phyloP scores from a whole-genome alignment of 1,139 yeast species.

The Blastobotrys capitulatus region DNA sequence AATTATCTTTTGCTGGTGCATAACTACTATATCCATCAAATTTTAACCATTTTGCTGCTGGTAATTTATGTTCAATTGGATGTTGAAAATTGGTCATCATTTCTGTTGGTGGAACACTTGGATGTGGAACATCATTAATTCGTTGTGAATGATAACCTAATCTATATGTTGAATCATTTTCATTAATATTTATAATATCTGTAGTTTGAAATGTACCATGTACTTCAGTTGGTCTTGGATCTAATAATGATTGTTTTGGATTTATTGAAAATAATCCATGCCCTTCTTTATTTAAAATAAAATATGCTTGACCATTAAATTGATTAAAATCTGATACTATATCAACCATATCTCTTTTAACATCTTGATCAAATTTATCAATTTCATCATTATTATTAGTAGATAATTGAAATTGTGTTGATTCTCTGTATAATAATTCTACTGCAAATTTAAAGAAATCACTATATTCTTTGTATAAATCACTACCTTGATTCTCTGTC shows the following conservation, averaged over 20 bases:
- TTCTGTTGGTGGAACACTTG: conserved; percentile 60
- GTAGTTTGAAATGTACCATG: conserved; percentile 56
- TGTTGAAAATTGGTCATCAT: conserved; percentile 69
- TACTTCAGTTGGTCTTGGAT: conserved; percentile 55
- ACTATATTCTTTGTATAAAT: conserved; percentile 54
- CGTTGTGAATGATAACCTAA: conserved; percentile 46
- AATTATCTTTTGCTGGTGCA: conserved; percentile 75
- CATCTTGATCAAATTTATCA: conserved; percentile 29
- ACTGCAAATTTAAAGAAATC: conserved; percentile 64
- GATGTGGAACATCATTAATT: conserved; percentile 48
- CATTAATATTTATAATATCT: conserved; percentile 51
- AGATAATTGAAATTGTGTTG: conserved; percentile 32
- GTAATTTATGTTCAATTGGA: conserved; percentile 81
- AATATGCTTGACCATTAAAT: conserved; percentile 60
- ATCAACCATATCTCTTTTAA: conserved; percentile 57
- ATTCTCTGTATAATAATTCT: conserved; percentile 69
- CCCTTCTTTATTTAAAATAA: conserved; percentile 43
- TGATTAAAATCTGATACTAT: conserved; percentile 56
- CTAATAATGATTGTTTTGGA: conserved; percentile 58
- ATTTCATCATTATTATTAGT: conserved; percentile 8
- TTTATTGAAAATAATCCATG: conserved; percentile 69
- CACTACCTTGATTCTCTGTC: conserved; percentile 50
- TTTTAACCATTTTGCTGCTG: conserved; percentile 76
- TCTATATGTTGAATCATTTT: conserved; percentile 34
- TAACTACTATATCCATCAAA: conserved; percentile 62